Conservation (phyloP, 768 basidiomycete genomes). For the Lepiota subincarnata region DNA sequence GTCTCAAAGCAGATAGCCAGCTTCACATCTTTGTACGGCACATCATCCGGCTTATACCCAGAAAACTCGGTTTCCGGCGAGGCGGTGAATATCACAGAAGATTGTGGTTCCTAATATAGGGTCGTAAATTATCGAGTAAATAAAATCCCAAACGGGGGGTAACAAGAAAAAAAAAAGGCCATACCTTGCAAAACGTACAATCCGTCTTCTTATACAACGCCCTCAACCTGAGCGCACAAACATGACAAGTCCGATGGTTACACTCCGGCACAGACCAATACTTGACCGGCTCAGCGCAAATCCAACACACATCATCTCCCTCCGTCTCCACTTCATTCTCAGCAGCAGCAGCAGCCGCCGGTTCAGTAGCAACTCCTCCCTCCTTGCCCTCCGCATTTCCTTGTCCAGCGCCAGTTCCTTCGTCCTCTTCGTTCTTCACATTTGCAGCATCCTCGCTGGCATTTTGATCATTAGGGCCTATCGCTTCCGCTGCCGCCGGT, state of each 20-base stretch:
- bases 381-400: background rate
- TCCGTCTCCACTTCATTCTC: conserved; percentile 17
- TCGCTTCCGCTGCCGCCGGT: no score
- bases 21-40: conserved; percentile 65
- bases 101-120: conserved; percentile 61
- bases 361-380: background rate
- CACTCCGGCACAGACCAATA: conserved; percentile 87
- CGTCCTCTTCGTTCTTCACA: background rate
- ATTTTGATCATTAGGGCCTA: no score
- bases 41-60: conserved; percentile 50
- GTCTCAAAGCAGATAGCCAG: conserved; percentile 85
- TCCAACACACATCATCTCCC: conserved; percentile 69
- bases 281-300: conserved; percentile 92
- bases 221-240: conserved; percentile 82
- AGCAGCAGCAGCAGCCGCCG: conserved; percentile 5
- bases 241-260: conserved; percentile 93
- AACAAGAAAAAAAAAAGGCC: conserved; percentile 17
- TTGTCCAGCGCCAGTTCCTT: background rate
- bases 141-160: background rate
- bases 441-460: no score
- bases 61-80: conserved; percentile 60
- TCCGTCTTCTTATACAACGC: conserved; percentile 92
- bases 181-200: conserved; percentile 95
- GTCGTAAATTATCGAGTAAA: background rate
- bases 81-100: conserved; percentile 67